Percentiles rank a stretch among this genome's conserved stretches.
Evolutionary conservation across 2,329 filamentous ascomycete species (phyloP).

Genomic region (Aspergillus texensis): DNA sequence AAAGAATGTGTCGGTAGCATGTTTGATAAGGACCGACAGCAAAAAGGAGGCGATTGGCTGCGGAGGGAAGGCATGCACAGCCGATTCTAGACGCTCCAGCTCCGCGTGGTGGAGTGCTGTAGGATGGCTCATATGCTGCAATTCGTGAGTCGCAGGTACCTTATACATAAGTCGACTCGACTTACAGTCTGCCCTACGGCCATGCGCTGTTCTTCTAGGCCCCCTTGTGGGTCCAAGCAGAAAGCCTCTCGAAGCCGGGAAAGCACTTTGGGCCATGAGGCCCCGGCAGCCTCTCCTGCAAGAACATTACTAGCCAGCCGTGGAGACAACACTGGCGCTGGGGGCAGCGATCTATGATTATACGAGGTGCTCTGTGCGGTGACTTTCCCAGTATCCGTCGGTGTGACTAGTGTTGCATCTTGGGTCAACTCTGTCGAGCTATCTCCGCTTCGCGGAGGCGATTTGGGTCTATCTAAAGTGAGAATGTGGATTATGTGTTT

Average conservation of each 20-base stretch:
- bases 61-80: not conserved
- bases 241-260: not conserved
- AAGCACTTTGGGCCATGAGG: not conserved
- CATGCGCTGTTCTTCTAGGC: not conserved
- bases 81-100: not conserved
- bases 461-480: not conserved
- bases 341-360: rapidly evolving
- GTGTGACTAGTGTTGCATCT: not conserved
- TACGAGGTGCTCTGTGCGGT: not conserved
- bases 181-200: not conserved
- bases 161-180: not conserved
- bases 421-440: not conserved
- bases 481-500: not conserved
- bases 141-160: not conserved
- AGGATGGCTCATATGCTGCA: not conserved
- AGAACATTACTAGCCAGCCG: not conserved
- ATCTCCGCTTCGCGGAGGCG: not conserved
- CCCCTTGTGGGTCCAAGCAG: not conserved
- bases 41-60: not conserved
- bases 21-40: not conserved
- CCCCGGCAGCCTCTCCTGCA: not conserved
- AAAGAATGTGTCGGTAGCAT: not conserved
- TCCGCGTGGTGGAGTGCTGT: not conserved
- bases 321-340: not conserved
- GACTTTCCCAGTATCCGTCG: not conserved